Percentiles rank a stretch among this genome's conserved stretches.
Conservation (phyloP, 176 grass and related monocot species). For the Zoysia japonica region DNA sequence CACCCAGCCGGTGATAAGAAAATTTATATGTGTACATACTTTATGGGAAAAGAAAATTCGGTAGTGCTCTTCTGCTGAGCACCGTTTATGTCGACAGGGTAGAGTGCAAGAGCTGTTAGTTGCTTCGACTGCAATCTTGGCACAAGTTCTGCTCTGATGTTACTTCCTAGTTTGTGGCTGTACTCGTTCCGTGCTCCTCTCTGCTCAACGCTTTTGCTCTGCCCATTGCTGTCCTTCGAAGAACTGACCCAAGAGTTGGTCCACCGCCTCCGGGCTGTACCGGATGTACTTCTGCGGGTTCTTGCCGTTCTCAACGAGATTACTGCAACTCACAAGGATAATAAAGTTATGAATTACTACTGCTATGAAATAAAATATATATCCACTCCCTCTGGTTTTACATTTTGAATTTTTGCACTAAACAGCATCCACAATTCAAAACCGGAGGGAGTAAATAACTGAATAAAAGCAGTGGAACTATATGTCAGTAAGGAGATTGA, state of each 20-base stretch:
- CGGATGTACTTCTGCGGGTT: slow-evolving; percentile 74
- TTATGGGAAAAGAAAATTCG: not conserved
- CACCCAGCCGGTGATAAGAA: slow-evolving; percentile 19
- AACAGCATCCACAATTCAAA: too few species aligned
- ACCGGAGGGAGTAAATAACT: too few species aligned
- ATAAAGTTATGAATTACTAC: not conserved
- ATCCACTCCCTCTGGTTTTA: not conserved
- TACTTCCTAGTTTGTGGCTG: slow-evolving; percentile 44
- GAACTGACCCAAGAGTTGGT: slow-evolving; percentile 65
- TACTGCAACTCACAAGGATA: slow-evolving; percentile 41
- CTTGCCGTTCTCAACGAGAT: slow-evolving; percentile 71
- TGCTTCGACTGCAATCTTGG: slow-evolving; percentile 31
- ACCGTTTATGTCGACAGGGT: not conserved
- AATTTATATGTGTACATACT: too few species aligned
- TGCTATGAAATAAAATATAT: not conserved
- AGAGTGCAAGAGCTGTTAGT: slow-evolving; percentile 21
- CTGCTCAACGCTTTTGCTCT: slow-evolving; percentile 62
- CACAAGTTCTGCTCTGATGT: slow-evolving; percentile 5
- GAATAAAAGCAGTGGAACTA: not conserved
- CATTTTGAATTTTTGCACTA: too few species aligned
- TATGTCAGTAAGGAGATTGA: not conserved
- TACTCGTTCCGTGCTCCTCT: not conserved
- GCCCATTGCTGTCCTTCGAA: slow-evolving; percentile 77
- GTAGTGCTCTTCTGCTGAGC: not conserved
- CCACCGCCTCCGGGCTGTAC: slow-evolving; percentile 69